These are phyloP conservation scores for Lentinula sp. DNA, from an alignment of 768 basidiomycete species.

Conservation along the genomic window DNA sequence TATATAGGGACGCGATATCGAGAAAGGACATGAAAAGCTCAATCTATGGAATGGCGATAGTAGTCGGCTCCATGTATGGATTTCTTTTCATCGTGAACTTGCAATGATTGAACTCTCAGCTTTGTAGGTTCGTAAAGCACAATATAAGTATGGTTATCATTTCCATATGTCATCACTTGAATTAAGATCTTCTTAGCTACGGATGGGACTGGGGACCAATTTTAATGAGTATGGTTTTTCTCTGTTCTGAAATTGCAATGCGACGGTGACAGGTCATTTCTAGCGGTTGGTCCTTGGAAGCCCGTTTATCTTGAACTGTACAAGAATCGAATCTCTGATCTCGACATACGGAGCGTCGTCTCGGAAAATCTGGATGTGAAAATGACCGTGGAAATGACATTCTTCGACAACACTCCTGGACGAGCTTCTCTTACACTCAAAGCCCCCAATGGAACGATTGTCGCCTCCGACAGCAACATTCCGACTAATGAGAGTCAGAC, in stretches of 20 bases:
- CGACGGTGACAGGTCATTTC: slow-evolving; percentile 42
- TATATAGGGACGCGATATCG: slow-evolving; percentile 62
- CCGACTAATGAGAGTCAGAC: slow-evolving; percentile 28
- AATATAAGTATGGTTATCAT: slow-evolving; percentile 65
- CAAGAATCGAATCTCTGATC: slow-evolving; percentile 51
- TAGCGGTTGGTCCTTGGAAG: slow-evolving; percentile 68
- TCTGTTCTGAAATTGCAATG: not conserved
- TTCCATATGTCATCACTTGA: not conserved
- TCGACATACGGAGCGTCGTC: slow-evolving; percentile 56
- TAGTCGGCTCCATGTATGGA: slow-evolving; percentile 64
- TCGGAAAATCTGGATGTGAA: slow-evolving; percentile 48
- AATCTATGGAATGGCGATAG: slow-evolving; percentile 88
- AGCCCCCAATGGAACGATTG: slow-evolving; percentile 39
- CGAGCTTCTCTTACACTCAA: slow-evolving; percentile 44
- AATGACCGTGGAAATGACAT: slow-evolving; percentile 38
- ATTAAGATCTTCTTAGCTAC: slow-evolving; percentile 40
- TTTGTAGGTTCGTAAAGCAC: slow-evolving; percentile 88
- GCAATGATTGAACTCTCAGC: not conserved
- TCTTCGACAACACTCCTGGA: slow-evolving; percentile 32
- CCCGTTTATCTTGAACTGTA: slow-evolving; percentile 71
- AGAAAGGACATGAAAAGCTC: slow-evolving; percentile 56
- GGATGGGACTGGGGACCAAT: slow-evolving; percentile 81
- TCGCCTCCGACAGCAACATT: slow-evolving; percentile 31
- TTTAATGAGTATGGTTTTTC: not conserved
- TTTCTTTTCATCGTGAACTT: slow-evolving; percentile 32